Base-by-base conservation (phyloP, 108 stramenopile species). In the Nitzschia palea region DNA sequence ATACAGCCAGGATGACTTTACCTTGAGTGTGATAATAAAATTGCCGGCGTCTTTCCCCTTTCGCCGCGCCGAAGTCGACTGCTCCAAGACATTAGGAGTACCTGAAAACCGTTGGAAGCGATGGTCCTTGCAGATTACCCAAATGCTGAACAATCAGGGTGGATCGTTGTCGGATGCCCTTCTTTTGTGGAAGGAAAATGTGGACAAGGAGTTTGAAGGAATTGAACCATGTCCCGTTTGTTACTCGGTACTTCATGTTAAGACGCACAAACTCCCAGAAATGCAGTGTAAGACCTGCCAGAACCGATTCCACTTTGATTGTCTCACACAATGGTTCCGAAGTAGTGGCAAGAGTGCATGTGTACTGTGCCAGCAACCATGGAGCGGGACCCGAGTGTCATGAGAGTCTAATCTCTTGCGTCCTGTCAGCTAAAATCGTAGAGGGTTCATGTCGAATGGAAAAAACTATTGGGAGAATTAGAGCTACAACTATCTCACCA, bases 191-290 rank as follows among this genome's bases (percentile, higher is more conserved):
- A 97, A 96, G 73, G 76, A 93, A 72, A 97, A 98, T 67, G 86
- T 98, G 1, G 97, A 99, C 68, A 91, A 95, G 72, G 97, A 98
- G 74, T 97, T 98, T 58, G 96, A 96, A 50, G 98, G 98, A 12
- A 90, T 98, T n/a, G 97, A 98, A 68, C 97, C 98, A 15, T 99
- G 98, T 71, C 97, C 97, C 3, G 90, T 99, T 33, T 99, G 98
- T 73, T 99, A 98, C 65, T 87, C 88, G 18, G 95, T 97, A 18
- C 76, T 99, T 17, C 89, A 95, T 57, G 87, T 88, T 28, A 95
- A 93, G 74, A 87, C 91, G 15, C 89, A 94, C 56, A 81, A 85
- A 23, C 84, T 96, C 68, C 97, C 97, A 17, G 78, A 81, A 55
- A 45, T 95, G 65, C 70, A 94, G 64, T 97, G 96, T 72, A 84